Conservation (phyloP, 495 filamentous ascomycete genomes). For the Tuber brumale region DNA sequence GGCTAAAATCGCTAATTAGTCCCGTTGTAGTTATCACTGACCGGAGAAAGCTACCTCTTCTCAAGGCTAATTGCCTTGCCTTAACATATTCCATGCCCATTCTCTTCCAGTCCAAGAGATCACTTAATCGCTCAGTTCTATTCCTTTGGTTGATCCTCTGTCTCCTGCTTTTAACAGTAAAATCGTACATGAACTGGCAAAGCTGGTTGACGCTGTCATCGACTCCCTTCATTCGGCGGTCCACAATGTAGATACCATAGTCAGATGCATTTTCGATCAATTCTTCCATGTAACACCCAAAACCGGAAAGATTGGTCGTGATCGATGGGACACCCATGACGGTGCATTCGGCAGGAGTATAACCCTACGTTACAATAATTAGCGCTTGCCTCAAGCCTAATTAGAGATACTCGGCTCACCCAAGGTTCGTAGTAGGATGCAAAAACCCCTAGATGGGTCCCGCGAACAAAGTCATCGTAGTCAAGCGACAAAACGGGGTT, state of each 20-base stretch:
- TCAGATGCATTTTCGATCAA: slow-evolving; percentile 95
- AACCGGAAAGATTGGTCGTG: slow-evolving; percentile 94
- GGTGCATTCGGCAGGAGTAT: slow-evolving; percentile 95
- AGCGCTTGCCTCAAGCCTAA: not conserved
- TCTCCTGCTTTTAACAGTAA: slow-evolving; percentile 83
- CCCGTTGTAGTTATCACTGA: not conserved
- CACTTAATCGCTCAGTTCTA: slow-evolving; percentile 89
- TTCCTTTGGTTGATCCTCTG: slow-evolving; percentile 98
- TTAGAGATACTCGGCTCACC: slow-evolving; percentile 41
- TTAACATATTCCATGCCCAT: slow-evolving; percentile 99
- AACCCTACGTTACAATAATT: slow-evolving; percentile 51
- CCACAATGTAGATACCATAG: slow-evolving; percentile 98
- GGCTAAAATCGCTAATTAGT: slow-evolving; percentile 48
- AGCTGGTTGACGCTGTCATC: slow-evolving; percentile 97
- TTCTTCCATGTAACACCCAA: slow-evolving; percentile 99
- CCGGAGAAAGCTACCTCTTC: slow-evolving; percentile 54
- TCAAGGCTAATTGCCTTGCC: slow-evolving; percentile 82
- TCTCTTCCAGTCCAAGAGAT: slow-evolving; percentile 95
- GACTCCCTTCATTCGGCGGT: slow-evolving; percentile 89
- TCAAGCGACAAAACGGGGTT: slow-evolving; percentile 93
- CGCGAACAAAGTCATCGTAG: slow-evolving; percentile 97
- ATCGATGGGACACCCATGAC: slow-evolving; percentile 99
- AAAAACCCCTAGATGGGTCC: slow-evolving; percentile 92
- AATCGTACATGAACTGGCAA: slow-evolving; percentile 86
- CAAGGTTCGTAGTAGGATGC: slow-evolving; percentile 98